A percentile compares a stretch with the other conserved stretches of the same genome.
phyloP scores from a whole-genome alignment of 345 rosid genomes.

The Murraya koenigii region DNA sequence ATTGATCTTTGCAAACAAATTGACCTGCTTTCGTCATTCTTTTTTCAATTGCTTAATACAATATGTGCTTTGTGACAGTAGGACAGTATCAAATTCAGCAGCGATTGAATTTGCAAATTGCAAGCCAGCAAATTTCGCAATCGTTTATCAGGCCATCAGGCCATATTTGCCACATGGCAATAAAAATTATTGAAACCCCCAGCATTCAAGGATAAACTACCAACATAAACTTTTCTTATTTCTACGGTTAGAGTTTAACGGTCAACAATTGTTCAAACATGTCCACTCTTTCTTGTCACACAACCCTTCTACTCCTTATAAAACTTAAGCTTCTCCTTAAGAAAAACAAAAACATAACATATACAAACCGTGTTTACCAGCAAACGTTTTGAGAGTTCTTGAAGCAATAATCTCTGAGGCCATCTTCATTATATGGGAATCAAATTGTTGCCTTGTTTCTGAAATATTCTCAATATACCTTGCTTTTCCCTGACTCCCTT shows the following conservation, averaged over 20 bases:
- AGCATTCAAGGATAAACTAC: neutral
- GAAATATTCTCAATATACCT: slow-evolving; percentile 20
- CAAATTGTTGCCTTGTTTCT: slow-evolving; percentile 21
- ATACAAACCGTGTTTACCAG: neutral
- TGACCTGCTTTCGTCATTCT: neutral
- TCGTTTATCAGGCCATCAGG: neutral
- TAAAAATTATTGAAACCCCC: slow-evolving; percentile 1
- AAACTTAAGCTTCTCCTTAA: slow-evolving; percentile 7
- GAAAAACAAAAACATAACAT: neutral
- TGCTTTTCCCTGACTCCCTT: slow-evolving; percentile 26
- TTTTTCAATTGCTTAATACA: neutral
- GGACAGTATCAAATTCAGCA: neutral
- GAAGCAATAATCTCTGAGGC: slow-evolving; percentile 25
- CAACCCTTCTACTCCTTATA: neutral
- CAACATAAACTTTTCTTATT: neutral
- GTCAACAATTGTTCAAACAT: slow-evolving; percentile 20
- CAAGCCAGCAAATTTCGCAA: neutral
- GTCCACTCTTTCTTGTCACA: slow-evolving; percentile 19
- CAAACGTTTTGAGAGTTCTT: slow-evolving; percentile 13
- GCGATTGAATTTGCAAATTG: neutral
- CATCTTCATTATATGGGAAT: neutral
- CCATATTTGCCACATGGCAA: neutral
- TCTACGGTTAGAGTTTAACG: slow-evolving; percentile 14
- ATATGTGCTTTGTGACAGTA: neutral
- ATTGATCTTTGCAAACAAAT: neutral